A percentile compares a stretch with the other conserved stretches of the same genome.
Evolutionary conservation across 805 yeast species (phyloP).

Genomic region (Ogataea ganodermae): DNA sequence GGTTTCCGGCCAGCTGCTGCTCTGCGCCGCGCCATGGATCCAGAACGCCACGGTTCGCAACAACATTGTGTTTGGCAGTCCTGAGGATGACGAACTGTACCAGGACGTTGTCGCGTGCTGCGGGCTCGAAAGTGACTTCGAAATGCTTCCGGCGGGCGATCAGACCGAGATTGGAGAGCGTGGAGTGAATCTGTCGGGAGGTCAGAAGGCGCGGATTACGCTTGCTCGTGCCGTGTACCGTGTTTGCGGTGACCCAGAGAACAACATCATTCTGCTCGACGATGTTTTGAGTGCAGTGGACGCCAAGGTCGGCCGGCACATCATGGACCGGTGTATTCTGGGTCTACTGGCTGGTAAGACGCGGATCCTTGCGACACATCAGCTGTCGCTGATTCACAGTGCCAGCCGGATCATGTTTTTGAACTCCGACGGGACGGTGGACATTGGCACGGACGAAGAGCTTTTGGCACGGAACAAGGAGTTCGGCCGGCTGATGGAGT

Average conservation of each 20-base stretch:
- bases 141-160: conserved; percentile 73
- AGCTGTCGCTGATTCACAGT: conserved; percentile 64
- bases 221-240: conserved; percentile 72
- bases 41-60: conserved; percentile 78
- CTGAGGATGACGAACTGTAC: conserved; percentile 51
- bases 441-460: conserved; percentile 61
- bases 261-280: conserved; percentile 61
- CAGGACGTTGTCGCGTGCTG: conserved; percentile 59
- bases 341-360: conserved; percentile 62
- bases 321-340: conserved; percentile 59
- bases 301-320: conserved; percentile 63
- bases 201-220: conserved; percentile 79
- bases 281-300: conserved; percentile 74
- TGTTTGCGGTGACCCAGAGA: conserved; percentile 30
- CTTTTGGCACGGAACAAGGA: conserved; percentile 42
- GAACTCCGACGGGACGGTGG: conserved; percentile 62
- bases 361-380: conserved; percentile 81
- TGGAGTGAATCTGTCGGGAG: conserved; percentile 84
- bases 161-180: conserved; percentile 80
- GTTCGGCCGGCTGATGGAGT: conserved; percentile 43
- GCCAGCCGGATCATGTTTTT: conserved; percentile 74
- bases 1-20: conserved; percentile 52
- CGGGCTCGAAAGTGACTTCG: conserved; percentile 66
- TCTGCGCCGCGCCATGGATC: conserved; percentile 69
- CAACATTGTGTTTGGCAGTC: conserved; percentile 66